Evolutionary conservation across 2,329 filamentous ascomycete species (phyloP).

Genomic region (Nannizziopsis barbatae): DNA sequence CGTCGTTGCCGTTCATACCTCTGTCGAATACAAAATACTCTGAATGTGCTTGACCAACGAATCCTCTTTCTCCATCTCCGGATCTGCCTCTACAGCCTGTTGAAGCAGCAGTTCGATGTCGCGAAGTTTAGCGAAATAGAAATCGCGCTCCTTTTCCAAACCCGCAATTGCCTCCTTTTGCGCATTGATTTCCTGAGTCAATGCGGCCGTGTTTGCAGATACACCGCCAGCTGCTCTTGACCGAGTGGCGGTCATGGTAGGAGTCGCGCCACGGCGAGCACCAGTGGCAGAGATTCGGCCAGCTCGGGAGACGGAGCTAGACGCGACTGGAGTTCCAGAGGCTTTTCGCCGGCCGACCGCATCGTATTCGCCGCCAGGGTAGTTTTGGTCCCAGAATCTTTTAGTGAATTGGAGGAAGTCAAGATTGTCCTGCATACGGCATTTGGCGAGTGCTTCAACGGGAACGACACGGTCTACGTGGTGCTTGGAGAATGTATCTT

Average conservation of each 20-base stretch:
- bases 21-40: conserved; percentile 91
- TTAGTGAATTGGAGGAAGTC: conserved; percentile 98
- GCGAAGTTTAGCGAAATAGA: conserved; percentile 97
- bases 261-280: conserved; percentile 50
- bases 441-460: conserved; percentile 82
- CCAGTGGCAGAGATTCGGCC: conserved; percentile 37
- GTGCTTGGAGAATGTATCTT: conserved; percentile 75
- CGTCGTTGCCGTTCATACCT: conserved; percentile 39
- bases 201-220: conserved; percentile 51
- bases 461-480: conserved; percentile 80
- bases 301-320: conserved; percentile 41
- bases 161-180: conserved; percentile 93
- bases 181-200: conserved; percentile 74
- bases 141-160: conserved; percentile 90
- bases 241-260: conserved; percentile 43
- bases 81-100: conserved; percentile 82
- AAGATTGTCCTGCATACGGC: conserved; percentile 99
- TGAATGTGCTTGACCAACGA: conserved; percentile 93
- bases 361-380: conserved; percentile 93
- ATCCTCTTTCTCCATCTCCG: conserved; percentile 85
- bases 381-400: conserved; percentile 96
- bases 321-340: conserved; percentile 48
- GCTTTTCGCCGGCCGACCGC: conserved; percentile 76
- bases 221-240: conserved; percentile 31
- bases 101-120: conserved; percentile 95